Evolutionary conservation across 257 asterid genomes (phyloP).

Genomic region (Nicotiana benthamiana): DNA sequence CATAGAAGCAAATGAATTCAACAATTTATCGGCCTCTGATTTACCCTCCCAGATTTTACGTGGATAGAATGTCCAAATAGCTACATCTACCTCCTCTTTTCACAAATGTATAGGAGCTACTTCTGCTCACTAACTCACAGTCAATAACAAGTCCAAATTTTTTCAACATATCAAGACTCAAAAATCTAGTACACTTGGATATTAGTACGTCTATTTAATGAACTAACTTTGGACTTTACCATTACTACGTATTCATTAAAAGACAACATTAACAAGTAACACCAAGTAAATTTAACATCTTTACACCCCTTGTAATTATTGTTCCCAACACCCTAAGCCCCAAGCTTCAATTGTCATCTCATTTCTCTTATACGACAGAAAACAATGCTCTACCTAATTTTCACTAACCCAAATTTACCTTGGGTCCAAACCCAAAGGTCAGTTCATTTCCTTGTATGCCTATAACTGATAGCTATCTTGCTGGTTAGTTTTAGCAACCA

Average conservation of each 20-base stretch:
- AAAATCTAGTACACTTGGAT: not conserved
- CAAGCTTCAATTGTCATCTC: not conserved
- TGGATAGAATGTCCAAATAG: not conserved
- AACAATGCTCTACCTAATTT: not conserved
- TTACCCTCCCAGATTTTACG: not conserved
- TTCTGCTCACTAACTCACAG: not conserved
- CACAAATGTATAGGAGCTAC: not conserved
- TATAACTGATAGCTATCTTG: not conserved
- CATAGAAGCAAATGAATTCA: not conserved
- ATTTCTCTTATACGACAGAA: not conserved
- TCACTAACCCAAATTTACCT: not conserved
- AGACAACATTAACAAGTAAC: not conserved
- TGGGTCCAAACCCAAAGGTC: not conserved
- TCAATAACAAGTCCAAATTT: not conserved
- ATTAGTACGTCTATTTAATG: not conserved
- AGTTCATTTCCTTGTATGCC: not conserved
- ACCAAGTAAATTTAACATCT: not conserved
- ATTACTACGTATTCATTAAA: not conserved
- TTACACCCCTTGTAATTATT: not conserved
- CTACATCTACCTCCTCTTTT: not conserved
- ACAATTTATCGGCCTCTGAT: not conserved
- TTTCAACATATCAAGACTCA: not conserved
- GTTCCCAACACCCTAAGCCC: not conserved
- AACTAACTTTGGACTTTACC: no score
- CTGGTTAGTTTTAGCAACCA: not conserved